Evolutionary conservation across 495 filamentous ascomycete species (phyloP).

Genomic region (Penicillium bovifimosum): DNA sequence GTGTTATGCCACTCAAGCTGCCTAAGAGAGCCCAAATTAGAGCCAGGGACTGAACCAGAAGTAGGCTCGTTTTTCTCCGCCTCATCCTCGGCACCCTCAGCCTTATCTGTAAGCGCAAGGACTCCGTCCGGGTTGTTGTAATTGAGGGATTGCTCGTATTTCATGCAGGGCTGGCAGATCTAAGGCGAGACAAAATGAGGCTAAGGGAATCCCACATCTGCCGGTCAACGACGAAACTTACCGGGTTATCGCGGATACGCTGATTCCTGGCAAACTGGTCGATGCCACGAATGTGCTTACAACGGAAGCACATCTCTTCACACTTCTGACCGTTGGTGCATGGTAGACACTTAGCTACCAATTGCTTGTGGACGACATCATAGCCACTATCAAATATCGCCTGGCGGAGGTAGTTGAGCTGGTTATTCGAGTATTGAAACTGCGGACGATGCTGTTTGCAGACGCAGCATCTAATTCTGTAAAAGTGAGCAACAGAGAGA

Average conservation of each 20-base stretch:
- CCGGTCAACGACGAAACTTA: neutral
- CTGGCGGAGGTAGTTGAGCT: constrained; percentile 2
- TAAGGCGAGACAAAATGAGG: neutral
- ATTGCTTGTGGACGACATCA: neutral
- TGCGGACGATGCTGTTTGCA: neutral
- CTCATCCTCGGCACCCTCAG: neutral
- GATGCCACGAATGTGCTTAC: neutral
- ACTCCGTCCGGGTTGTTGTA: neutral
- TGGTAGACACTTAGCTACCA: neutral
- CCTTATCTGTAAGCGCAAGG: neutral
- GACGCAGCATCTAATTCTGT: constrained; percentile 4
- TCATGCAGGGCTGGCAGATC: constrained; percentile 6
- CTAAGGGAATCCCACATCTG: neutral
- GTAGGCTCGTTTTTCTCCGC: neutral
- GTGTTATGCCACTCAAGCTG: neutral
- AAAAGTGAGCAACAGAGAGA: neutral
- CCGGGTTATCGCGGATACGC: constrained; percentile 1
- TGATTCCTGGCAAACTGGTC: neutral
- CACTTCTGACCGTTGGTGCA: neutral
- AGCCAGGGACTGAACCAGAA: neutral
- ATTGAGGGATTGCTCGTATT: constrained; percentile 2
- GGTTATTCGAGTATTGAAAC: neutral
- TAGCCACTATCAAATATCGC: neutral
- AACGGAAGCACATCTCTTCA: neutral
- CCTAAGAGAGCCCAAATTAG: neutral